Evolutionary conservation across 257 asterid species (phyloP), one percentile per base, ranked within the genome.

Genomic region (Nicotiana paniculata): DNA sequence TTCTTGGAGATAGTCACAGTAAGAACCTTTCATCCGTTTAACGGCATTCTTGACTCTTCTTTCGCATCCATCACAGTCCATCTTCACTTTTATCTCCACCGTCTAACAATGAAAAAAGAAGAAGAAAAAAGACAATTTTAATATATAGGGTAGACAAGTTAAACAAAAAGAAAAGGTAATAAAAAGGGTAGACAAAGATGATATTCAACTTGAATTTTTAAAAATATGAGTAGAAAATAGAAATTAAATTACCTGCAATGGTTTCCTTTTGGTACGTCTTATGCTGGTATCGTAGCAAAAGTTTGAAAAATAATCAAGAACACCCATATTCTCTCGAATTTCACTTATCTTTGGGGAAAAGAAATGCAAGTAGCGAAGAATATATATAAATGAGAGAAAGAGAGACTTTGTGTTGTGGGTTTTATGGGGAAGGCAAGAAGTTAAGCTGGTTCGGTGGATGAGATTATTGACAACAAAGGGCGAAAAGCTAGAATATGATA

Each of bases 61-160:
- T 88, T 94, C 98, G 77, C 98, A 94, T 70, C 98, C 98, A 86
- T 94, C 98, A 82, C 98, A 94, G 83, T 94, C 98, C 94, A 94
- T 88, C 88, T 94, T 94, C 32, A 94, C 97, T 87, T 89, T 93
- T 85, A 94, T 91, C 90, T 94, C 98, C 66, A 94, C 97, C 2
- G 97, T 94, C 98, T 94, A 89, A 81, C 46, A 83, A 64, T 3
- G 26, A n/a, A 62, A 69, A 5, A 11, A 30, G 15, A 26, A 7
- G 26, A 18, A 26, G 62, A 17, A 55, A 15, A 70, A 33, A 8
- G 0, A 35, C 48, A 10, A 17, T 37, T 37, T 37, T 37, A 37
- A 37, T 28, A 28, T 28, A 28, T 1, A 37, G 9, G 9, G 43
- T 37, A 37, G 51, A 43, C 51, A 53, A 0, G 37, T n/a, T 32